A percentile compares a stretch with the other conserved stretches of the same genome.
These are phyloP conservation scores for Lasiosphaeris hirsuta DNA, from an alignment of 495 filamentous ascomycete species.

Conservation along the genomic window DNA sequence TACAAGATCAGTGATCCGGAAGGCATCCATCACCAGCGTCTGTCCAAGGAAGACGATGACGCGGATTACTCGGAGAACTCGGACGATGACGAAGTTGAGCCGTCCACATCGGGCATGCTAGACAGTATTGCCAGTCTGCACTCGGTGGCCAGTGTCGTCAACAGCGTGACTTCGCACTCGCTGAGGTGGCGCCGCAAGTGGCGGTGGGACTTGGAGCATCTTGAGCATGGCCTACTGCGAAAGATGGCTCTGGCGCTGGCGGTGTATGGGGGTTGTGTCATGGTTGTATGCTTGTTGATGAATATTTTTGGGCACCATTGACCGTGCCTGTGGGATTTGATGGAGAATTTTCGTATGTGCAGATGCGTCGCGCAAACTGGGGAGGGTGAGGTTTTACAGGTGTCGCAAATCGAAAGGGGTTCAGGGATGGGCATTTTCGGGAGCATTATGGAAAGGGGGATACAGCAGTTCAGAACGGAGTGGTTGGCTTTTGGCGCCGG, in stretches of 20 bases:
- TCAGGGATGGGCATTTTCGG: neutral
- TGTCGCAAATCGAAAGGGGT: too few species aligned
- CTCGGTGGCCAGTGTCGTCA: constrained; percentile 38
- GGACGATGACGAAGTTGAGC: constrained; percentile 40
- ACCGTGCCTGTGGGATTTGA: too few species aligned
- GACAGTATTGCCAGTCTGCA: constrained; percentile 44
- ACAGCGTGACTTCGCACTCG: constrained; percentile 23
- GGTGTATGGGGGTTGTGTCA: constrained; percentile 80
- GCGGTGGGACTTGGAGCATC: constrained; percentile 50
- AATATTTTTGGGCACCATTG: constrained; percentile 47
- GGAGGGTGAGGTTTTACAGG: too few species aligned
- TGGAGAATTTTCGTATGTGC: too few species aligned
- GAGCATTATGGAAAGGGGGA: neutral
- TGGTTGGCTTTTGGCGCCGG: constrained; percentile 8
- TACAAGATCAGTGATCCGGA: constrained; percentile 94
- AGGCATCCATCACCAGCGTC: constrained; percentile 72
- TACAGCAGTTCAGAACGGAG: neutral
- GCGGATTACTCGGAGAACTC: constrained; percentile 42
- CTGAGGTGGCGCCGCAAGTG: constrained; percentile 33
- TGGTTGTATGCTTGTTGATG: constrained; percentile 81
- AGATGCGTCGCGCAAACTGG: too few species aligned
- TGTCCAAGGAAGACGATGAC: constrained; percentile 88
- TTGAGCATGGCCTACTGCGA: constrained; percentile 57
- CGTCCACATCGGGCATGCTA: constrained; percentile 40
- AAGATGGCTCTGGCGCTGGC: constrained; percentile 71